Base-by-base conservation (phyloP, 139 green algal genomes). In the Chlorella sorokiniana region DNA sequence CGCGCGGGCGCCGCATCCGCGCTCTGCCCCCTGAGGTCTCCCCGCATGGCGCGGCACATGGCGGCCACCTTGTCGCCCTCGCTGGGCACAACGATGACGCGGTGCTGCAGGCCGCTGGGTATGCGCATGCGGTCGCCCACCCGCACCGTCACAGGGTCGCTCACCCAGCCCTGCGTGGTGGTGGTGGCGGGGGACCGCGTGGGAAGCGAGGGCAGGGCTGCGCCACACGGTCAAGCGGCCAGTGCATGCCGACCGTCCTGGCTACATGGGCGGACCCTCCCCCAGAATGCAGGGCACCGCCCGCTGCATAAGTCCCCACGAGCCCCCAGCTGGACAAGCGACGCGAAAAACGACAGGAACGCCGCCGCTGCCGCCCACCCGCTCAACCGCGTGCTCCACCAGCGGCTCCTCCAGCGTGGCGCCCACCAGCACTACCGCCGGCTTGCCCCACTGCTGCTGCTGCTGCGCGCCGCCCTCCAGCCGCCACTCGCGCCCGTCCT, bases 371-470 rank as follows among this genome's bases (percentile, higher is more conserved):
- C 48, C 56, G n/a, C 65, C 10, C 77, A 76, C 73, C 54, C 52
- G 72, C 71, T 69, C 27, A 20, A 87, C 45, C 0, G 88, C 92
- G 10, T 72, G 27, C 3, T 75, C 52, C 2, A 90, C 67, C 14
- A 92, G 74, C 2, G 85, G 77, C 14, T 85, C 77, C 8, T 69
- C 84, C n/a, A 94, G 40, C 0, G 93, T 96, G 20, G 93, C 93
- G 27, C 93, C 93, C 35, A 93, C 88, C 22, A 96, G 84, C 44
- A 93, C 86, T 6, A 97, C 79, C 81, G 89, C 69, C 1, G 88
- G 83, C 76, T 92, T 90, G 25, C 52, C 37, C 48, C 31, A 37
- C 35, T 51, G 72, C 52, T 67, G 51, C 52, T 48, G n/a, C 72
- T 67, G 33, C 52, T 79, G 31, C 41, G 62, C 27, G 20, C 67